These are phyloP conservation scores for Penicillium sp. DNA, from an alignment of 2,329 filamentous ascomycete species.

Conservation along the genomic window DNA sequence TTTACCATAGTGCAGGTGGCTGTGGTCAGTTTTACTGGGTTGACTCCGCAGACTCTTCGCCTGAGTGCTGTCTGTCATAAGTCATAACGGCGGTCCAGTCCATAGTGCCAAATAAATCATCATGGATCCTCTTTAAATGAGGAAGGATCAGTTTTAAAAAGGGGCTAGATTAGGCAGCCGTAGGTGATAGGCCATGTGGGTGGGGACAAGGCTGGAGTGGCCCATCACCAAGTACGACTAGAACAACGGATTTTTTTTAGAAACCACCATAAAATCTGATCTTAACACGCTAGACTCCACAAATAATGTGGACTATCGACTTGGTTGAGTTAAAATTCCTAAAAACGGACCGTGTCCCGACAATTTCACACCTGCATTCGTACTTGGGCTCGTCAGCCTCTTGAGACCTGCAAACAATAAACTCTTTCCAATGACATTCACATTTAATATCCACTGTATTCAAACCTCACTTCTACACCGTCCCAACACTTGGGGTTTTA, in stretches of 20 bases:
- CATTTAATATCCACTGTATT: conserved; percentile 4
- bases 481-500: background rate
- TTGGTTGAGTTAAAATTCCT: background rate
- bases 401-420: background rate
- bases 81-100: background rate
- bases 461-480: background rate
- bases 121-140: background rate
- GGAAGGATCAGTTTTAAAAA: conserved; percentile 2
- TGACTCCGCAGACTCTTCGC: background rate
- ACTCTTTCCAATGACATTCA: conserved; percentile 8
- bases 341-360: conserved; percentile 1
- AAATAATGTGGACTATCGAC: conserved; percentile 3
- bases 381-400: conserved; percentile 7
- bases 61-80: background rate
- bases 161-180: conserved; percentile 8
- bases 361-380: conserved; percentile 4
- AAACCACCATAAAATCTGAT: background rate
- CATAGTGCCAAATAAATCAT: conserved; percentile 7
- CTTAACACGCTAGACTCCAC: conserved; percentile 5
- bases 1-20: background rate
- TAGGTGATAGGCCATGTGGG: background rate
- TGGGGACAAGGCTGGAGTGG: background rate
- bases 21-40: background rate
- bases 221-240: background rate
- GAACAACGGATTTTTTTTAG: conserved; percentile 8